phyloP scores from a whole-genome alignment of 768 basidiomycete genomes.

The Tricholoma bakamatsutake region DNA sequence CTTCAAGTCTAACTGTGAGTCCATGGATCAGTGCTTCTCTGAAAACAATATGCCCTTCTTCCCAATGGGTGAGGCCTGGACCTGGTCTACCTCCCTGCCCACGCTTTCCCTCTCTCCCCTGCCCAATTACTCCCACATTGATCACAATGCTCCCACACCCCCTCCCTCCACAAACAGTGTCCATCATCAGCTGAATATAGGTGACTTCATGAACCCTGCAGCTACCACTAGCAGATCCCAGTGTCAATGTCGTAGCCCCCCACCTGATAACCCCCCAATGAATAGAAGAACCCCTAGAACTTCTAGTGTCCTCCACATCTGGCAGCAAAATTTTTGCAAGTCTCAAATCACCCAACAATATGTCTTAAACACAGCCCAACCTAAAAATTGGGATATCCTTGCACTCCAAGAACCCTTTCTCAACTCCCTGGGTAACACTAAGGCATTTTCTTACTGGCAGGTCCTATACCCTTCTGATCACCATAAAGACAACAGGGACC shows the following conservation, averaged over 20 bases:
- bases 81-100: too few relatives aligned
- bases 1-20: neutral
- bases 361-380: constrained; percentile 8
- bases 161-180: neutral
- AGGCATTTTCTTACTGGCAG: constrained; percentile 1
- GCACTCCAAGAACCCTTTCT: constrained; percentile 27
- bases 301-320: constrained; percentile 11
- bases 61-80: too few relatives aligned
- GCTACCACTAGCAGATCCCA: neutral
- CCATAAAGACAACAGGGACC: neutral
- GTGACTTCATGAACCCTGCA: neutral
- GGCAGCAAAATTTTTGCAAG: constrained; percentile 25
- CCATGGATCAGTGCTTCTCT: neutral
- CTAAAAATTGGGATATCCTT: constrained; percentile 19
- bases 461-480: constrained; percentile 3
- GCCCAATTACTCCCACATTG: neutral
- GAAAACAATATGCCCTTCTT: too few relatives aligned
- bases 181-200: neutral
- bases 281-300: neutral
- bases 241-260: neutral
- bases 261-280: too few relatives aligned
- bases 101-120: too few relatives aligned
- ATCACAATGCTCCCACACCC: neutral
- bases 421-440: constrained; percentile 13
- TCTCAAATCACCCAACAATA: constrained; percentile 14